These are phyloP conservation scores for Trifolium fragiferum DNA, from an alignment of 306 rosid genomes.

Conservation along the genomic window DNA sequence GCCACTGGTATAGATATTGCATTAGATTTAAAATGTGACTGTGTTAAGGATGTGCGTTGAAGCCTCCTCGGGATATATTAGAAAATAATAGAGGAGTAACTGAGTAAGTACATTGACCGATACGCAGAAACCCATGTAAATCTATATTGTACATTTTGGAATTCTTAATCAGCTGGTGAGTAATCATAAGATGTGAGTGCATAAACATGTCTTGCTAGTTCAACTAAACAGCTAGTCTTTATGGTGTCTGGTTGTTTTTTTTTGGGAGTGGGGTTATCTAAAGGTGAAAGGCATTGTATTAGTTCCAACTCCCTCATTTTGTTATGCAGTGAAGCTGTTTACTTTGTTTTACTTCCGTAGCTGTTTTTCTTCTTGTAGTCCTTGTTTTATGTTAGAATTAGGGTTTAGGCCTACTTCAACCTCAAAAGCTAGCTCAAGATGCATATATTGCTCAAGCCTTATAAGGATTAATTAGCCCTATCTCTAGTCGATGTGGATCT, in stretches of 20 bases:
- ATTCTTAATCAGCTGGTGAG: slow-evolving; percentile 13
- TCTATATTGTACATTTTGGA: slow-evolving; percentile 8
- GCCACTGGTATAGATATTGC: slow-evolving; percentile 3
- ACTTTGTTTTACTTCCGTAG: background rate
- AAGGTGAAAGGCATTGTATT: background rate
- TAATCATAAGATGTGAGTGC: background rate
- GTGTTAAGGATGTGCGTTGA: slow-evolving; percentile 19
- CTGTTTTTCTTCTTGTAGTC: slow-evolving; percentile 25
- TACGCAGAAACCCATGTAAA: background rate
- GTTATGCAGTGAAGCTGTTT: slow-evolving; percentile 1
- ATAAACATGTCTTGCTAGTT: background rate
- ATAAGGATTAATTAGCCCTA: background rate
- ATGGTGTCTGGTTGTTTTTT: background rate
- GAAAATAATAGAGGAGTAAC: slow-evolving; percentile 29
- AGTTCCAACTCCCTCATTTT: slow-evolving; percentile 1
- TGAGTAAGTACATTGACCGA: background rate
- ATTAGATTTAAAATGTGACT: slow-evolving; percentile 14
- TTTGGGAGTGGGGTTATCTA: background rate
- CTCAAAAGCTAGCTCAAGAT: background rate
- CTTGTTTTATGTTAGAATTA: slow-evolving; percentile 12
- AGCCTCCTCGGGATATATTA: slow-evolving; percentile 25
- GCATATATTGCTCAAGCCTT: background rate
- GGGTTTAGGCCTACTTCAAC: background rate
- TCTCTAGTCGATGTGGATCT: background rate
- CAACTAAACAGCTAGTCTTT: background rate